Base-by-base conservation (phyloP, 208 protist genomes). In the Crithidia sp. region DNA sequence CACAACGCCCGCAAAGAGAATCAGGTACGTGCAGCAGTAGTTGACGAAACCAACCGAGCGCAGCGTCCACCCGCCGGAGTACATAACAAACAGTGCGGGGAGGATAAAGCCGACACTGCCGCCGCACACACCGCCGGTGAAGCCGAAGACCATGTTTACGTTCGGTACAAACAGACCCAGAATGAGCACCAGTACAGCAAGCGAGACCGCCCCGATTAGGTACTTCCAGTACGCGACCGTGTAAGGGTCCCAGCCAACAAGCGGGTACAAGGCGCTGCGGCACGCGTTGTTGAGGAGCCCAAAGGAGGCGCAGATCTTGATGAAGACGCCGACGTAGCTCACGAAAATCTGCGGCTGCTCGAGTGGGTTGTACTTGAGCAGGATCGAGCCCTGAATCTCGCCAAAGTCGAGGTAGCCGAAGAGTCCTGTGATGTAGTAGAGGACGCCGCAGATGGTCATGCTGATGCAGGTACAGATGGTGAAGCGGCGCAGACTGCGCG, bases 371-470 rank as follows among this genome's bases (percentile, higher is more conserved):
- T 92, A 92, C 70, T 84, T 83, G 19, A 95, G 74, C 28, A 75
- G 28, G 16, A 90, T 77, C 19, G 88, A 90, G 36, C 72, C 81
- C 1, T 54, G 6, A 0, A 79, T 50, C 5, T 74, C 66, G n/a
- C 83, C 84, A 71, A 93, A 91, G 58, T 93, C 87, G 7, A 85
- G 43, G 71, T 92, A 93, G 37, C 90, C 85, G 52, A 92, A 89
- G 28, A 92, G 53, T 4, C 83, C 85, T 5, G 79, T 73, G 53
- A 88, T 1, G 12, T 68, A 78, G 80, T 95, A 95, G 10, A 95
- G 68, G 5, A 79, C 5, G 14, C 64, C 58, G 65, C 84, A 91
- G 36, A 91, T 53, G 16, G 57, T 37, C 71, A 95, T 88, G 40
- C 82, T 79, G 10, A 83, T 16, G 6, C 58, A 36, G 3, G 71